These are phyloP conservation scores for Syzygium grande DNA, from an alignment of 345 rosid species.

Conservation along the genomic window DNA sequence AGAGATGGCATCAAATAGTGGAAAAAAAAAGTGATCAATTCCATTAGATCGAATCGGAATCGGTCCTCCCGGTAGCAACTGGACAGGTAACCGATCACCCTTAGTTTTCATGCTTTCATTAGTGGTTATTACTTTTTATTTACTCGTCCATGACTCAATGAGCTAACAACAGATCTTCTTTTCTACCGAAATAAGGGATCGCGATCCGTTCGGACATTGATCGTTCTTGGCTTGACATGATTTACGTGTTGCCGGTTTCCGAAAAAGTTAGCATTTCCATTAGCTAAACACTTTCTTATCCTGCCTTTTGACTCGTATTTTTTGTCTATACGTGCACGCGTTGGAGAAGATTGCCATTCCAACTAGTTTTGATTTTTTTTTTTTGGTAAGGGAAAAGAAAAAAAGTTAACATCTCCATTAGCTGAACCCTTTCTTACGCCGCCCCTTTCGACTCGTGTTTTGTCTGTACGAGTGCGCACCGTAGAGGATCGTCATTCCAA, in stretches of 20 bases:
- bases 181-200: not conserved
- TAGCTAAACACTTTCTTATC: not conserved
- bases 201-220: not conserved
- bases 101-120: not conserved
- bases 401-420: not conserved
- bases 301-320: too few relatives aligned
- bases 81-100: too few relatives aligned
- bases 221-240: not conserved
- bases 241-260: not conserved
- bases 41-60: too few relatives aligned
- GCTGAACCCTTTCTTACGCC: not conserved
- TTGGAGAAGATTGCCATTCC: too few relatives aligned
- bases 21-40: too few relatives aligned
- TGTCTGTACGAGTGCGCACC: rapidly evolving
- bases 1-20: too few relatives aligned
- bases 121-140: not conserved
- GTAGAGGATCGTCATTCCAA: too few relatives aligned
- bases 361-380: too few relatives aligned
- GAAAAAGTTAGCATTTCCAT: rapidly evolving
- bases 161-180: too few relatives aligned
- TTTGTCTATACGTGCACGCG: rapidly evolving
- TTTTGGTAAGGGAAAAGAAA: too few relatives aligned
- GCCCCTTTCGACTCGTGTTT: too few relatives aligned
- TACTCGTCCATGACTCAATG: not conserved
- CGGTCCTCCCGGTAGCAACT: too few relatives aligned